phyloP scores from a whole-genome alignment of 1,284 basidiomycete species.

The Crepidotus sp. region DNA sequence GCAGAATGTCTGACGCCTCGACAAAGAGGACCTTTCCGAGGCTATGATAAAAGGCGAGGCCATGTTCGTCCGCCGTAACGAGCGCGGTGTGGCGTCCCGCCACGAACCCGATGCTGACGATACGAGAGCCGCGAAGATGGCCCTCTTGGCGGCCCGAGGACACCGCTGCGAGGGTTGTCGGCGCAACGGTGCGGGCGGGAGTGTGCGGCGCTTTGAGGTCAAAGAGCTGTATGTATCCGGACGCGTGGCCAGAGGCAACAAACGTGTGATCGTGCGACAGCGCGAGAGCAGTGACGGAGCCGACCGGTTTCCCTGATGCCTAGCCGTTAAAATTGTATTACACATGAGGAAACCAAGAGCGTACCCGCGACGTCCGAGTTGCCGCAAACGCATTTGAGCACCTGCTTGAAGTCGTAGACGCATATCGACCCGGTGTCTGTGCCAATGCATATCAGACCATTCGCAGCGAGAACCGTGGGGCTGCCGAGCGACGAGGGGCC shows the following conservation, averaged over 20 bases:
- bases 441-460: conserved; percentile 87
- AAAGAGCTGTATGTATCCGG: conserved; percentile 83
- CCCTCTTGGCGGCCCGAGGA: conserved; percentile 86
- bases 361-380: conserved; percentile 51
- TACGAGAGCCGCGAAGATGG: conserved; percentile 80
- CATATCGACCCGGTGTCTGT: conserved; percentile 71
- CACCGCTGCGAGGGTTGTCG: conserved; percentile 60
- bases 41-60: conserved; percentile 92
- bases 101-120: conserved; percentile 85
- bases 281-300: conserved; percentile 84
- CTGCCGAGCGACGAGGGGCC: conserved; percentile 48
- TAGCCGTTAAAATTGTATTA: conserved; percentile 1
- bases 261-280: conserved; percentile 93
- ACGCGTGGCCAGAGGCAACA: conserved; percentile 81
- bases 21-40: conserved; percentile 94
- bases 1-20: conserved; percentile 88
- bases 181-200: conserved; percentile 63
- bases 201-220: conserved; percentile 66
- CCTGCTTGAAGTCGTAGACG: conserved; percentile 90
- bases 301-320: conserved; percentile 47
- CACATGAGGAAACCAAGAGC: conserved; percentile 14
- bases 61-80: conserved; percentile 84
- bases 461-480: conserved; percentile 79
- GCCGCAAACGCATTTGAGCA: conserved; percentile 72
- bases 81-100: conserved; percentile 91